Percentiles rank a stretch among this genome's conserved stretches.
Conservation (phyloP, 164 flowering plant genomes). For the Magnolia changhungtana region DNA sequence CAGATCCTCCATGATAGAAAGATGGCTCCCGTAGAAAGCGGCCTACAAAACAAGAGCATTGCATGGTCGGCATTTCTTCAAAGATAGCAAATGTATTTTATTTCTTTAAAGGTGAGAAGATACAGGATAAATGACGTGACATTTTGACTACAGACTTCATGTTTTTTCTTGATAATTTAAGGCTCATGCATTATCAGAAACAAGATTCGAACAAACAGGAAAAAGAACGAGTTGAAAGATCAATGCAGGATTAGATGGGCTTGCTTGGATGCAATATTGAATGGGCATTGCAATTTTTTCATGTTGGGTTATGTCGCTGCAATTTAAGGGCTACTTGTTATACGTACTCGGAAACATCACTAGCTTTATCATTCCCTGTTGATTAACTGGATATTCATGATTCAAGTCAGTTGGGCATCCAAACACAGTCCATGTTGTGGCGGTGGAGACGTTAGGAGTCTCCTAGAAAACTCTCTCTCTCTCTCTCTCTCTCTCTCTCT, state of each 20-base stretch:
- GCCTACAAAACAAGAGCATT: constrained; percentile 15
- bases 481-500: too few relatives aligned
- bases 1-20: constrained; percentile 8
- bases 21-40: constrained; percentile 13
- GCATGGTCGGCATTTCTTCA: background rate
- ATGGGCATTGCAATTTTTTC: background rate
- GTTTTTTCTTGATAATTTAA: background rate
- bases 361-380: too few relatives aligned
- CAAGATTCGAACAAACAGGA: background rate
- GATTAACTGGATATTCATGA: too few relatives aligned
- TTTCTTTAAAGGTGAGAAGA: too few relatives aligned
- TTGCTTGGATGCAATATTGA: background rate
- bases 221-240: background rate
- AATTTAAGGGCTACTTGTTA: background rate
- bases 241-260: background rate
- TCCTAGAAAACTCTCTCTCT: too few relatives aligned
- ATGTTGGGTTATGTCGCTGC: background rate
- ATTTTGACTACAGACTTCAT: too few relatives aligned
- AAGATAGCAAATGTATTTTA: background rate
- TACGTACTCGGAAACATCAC: background rate
- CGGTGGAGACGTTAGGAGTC: too few relatives aligned
- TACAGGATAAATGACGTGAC: too few relatives aligned
- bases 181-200: background rate
- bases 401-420: too few relatives aligned
- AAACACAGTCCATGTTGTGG: too few relatives aligned